Conservation (phyloP, 495 filamentous ascomycete species). For the Geoglossum glabrum region DNA sequence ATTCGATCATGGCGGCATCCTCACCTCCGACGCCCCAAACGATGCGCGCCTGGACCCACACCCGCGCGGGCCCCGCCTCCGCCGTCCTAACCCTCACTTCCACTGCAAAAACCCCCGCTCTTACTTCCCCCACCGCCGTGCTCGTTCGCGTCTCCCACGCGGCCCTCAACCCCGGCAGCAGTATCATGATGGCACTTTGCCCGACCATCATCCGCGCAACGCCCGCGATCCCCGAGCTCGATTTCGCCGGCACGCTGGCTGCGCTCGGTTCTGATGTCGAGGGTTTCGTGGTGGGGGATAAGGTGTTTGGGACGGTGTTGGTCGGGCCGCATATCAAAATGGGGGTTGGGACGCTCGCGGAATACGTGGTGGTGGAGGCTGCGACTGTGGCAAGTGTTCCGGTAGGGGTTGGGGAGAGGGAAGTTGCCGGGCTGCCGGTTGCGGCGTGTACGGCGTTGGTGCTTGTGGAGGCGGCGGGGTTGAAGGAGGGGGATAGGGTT, state of each 20-base stretch:
- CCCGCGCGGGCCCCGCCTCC: conserved; percentile 8
- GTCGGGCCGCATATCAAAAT: conserved; percentile 10
- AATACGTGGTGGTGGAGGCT: conserved; percentile 15
- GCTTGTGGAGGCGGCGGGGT: conserved; percentile 11
- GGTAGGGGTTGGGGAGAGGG: not conserved
- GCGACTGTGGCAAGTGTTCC: conserved; percentile 14
- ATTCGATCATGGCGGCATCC: no score
- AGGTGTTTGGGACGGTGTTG: conserved; percentile 18
- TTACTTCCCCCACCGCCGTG: conserved; percentile 13
- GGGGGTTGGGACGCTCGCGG: conserved; percentile 20
- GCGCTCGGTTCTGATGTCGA: conserved; percentile 9
- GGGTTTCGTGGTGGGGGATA: conserved; percentile 12
- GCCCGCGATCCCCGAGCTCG: conserved; percentile 21
- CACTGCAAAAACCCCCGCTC: conserved; percentile 4
- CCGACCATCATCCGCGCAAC: conserved; percentile 17
- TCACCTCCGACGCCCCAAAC: no score
- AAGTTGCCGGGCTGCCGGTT: conserved; percentile 19
- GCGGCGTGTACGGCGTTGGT: conserved; percentile 17
- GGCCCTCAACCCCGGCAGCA: conserved; percentile 23
- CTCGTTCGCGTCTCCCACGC: conserved; percentile 20
- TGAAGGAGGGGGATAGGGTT: conserved; percentile 14
- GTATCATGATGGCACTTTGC: conserved; percentile 17
- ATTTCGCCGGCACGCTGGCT: conserved; percentile 22
- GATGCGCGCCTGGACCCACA: conserved; percentile 18
- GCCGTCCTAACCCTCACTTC: conserved; percentile 9